Percentiles rank a stretch among this genome's conserved stretches.
phyloP scores from a whole-genome alignment of 2,329 filamentous ascomycete genomes.

The Talaromyces pinophilus region DNA sequence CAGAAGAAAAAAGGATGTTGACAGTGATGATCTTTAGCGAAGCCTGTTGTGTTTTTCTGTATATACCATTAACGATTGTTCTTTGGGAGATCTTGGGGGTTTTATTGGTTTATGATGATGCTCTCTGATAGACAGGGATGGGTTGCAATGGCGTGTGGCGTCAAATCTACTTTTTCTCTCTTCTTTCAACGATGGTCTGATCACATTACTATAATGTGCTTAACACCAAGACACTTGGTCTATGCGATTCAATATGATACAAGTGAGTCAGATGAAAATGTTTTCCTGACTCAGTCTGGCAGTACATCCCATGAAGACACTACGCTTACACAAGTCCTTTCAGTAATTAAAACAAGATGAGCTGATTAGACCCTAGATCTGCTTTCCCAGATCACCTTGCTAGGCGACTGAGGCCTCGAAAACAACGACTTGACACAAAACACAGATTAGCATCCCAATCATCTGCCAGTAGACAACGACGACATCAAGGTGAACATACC shows the following conservation, averaged over 20 bases:
- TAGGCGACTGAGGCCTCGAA: slow-evolving; percentile 17
- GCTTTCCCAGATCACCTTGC: slow-evolving; percentile 18
- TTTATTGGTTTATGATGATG: background rate
- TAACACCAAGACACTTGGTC: background rate
- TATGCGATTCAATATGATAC: background rate
- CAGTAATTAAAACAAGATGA: background rate
- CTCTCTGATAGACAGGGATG: slow-evolving; percentile 12
- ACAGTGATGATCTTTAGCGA: slow-evolving; percentile 32
- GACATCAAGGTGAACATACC: background rate
- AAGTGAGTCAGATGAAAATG: background rate
- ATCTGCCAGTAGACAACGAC: no score
- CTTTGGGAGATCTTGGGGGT: background rate
- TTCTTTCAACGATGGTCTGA: background rate
- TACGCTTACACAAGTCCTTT: background rate
- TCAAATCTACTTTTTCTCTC: slow-evolving; percentile 7
- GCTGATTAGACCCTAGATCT: background rate
- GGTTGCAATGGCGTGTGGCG: slow-evolving; percentile 8
- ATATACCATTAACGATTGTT: background rate
- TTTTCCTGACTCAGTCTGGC: background rate
- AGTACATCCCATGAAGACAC: background rate
- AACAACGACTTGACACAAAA: slow-evolving; percentile 19
- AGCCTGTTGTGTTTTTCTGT: background rate
- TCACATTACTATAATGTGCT: background rate
- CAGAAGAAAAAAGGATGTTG: slow-evolving; percentile 52
- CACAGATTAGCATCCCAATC: background rate